These are phyloP conservation scores for Plasmodium chabaudi DNA, from an alignment of 169 alveolate genomes.

Conservation along the genomic window DNA sequence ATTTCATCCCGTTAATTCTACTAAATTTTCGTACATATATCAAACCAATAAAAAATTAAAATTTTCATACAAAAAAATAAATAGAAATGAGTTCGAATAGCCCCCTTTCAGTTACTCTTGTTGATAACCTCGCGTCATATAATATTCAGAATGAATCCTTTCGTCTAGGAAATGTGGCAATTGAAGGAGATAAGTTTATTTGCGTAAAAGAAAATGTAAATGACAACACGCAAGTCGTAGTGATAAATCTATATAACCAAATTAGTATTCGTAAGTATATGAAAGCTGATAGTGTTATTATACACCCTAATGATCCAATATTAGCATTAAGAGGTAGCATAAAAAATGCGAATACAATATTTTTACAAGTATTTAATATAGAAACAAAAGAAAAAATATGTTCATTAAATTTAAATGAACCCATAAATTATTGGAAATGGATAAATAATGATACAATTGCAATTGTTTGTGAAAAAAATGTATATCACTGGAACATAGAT, in stretches of 20 bases:
- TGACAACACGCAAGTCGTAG: conserved; percentile 79
- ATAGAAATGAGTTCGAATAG: conserved; percentile 71
- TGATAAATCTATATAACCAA: conserved; percentile 81
- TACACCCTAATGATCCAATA: conserved; percentile 95
- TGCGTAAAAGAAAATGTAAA: conserved; percentile 81
- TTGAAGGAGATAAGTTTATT: conserved; percentile 78
- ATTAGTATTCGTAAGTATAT: conserved; percentile 92
- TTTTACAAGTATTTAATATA: conserved; percentile 93
- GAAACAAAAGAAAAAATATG: conserved; percentile 95
- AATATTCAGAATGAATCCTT: conserved; percentile 77
- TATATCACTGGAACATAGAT: conserved; percentile 93
- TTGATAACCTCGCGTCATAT: conserved; percentile 78
- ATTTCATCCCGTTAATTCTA: too few species aligned
- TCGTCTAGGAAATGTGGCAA: conserved; percentile 82
- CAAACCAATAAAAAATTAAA: too few species aligned
- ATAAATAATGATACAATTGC: conserved; percentile 92
- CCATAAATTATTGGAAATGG: conserved; percentile 96
- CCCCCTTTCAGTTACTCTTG: conserved; percentile 80
- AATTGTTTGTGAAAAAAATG: conserved; percentile 92
- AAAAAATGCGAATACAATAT: conserved; percentile 77
- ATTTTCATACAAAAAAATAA: too few species aligned
- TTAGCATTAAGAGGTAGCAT: conserved; percentile 95
- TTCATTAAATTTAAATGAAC: conserved; percentile 92
- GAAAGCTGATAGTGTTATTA: conserved; percentile 97
- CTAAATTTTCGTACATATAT: too few species aligned